Evolutionary conservation across 805 yeast genomes (phyloP), one percentile per base, ranked within the genome.

Genomic region (Myxozyma kluyveri): DNA sequence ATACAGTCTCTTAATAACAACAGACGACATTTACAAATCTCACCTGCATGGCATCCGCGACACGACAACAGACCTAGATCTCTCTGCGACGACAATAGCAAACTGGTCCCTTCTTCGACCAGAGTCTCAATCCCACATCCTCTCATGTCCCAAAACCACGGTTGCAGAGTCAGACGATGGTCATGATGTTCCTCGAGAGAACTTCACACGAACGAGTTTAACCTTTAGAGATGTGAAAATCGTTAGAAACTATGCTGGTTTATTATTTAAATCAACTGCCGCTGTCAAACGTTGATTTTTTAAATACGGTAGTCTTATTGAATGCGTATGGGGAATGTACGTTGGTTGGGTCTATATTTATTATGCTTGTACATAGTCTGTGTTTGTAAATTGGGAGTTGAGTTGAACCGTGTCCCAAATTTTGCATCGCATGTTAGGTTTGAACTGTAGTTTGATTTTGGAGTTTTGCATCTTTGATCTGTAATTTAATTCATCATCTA

Each of bases 221-320:
- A 55, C 59, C 3, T 55, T 53, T 37, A 24, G 59, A n/a, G 59
- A 55, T 33, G 59, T 55, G 2, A 53, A 53, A 37, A 37, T 27
- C 9, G 54, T 51, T 24, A 43, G 54, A 18, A 47, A 55, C 29
- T 39, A 52, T 12, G 35, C 53, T 4, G 41, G 41, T 19, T 29
- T 49, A 26, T 18, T 54, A 32, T 22, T 26, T 12, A 35, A 43
- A 31, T 22, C 26, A 39, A 9, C 33, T 39, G n/a, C n/a, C n/a
- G n/a, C n/a, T n/a, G n/a, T n/a, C n/a, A n/a, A n/a, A n/a, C n/a
- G n/a, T n/a, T n/a, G n/a, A n/a, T n/a, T n/a, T n/a, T n/a, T n/a
- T n/a, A n/a, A n/a, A n/a, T n/a, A n/a, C n/a, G n/a, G n/a, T n/a
- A n/a, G n/a, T n/a, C n/a, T n/a, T n/a, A n/a, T n/a, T n/a, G n/a